Conservation (phyloP, 2,329 filamentous ascomycete species). For the Cordyceps pruinosa region DNA sequence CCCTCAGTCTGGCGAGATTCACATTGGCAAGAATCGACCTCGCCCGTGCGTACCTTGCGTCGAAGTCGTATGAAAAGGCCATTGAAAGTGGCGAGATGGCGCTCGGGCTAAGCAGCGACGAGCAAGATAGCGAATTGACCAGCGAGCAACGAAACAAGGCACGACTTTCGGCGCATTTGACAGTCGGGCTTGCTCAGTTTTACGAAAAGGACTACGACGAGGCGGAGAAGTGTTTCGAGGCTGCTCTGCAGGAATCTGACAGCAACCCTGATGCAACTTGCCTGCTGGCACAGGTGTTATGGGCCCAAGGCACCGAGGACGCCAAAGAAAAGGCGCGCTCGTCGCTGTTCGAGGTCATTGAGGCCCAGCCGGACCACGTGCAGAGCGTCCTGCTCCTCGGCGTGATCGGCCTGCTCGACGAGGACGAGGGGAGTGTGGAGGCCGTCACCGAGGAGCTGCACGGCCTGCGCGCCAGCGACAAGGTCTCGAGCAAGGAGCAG, state of each 20-base stretch:
- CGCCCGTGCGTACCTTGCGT: slow-evolving; percentile 72
- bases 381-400: slow-evolving; percentile 75
- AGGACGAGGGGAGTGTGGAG: slow-evolving; percentile 70
- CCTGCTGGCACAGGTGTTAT: slow-evolving; percentile 82
- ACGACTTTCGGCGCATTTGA: slow-evolving; percentile 77
- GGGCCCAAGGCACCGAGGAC: slow-evolving; percentile 74
- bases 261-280: slow-evolving; percentile 79
- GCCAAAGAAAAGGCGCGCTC: slow-evolving; percentile 71
- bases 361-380: slow-evolving; percentile 66
- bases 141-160: slow-evolving; percentile 60
- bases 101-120: slow-evolving; percentile 69
- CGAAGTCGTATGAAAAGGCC: slow-evolving; percentile 57
- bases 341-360: slow-evolving; percentile 73
- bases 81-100: slow-evolving; percentile 75
- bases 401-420: slow-evolving; percentile 73
- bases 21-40: slow-evolving; percentile 81
- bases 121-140: slow-evolving; percentile 58
- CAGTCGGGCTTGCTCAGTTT: slow-evolving; percentile 76
- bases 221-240: slow-evolving; percentile 72
- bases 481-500: slow-evolving; percentile 56
- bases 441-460: slow-evolving; percentile 76
- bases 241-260: slow-evolving; percentile 68
- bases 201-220: slow-evolving; percentile 58
- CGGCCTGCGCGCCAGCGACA: slow-evolving; percentile 59
- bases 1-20: slow-evolving; percentile 65